Conservation (phyloP, 108 stramenopile genomes). For the Schizochytrium sp. region DNA sequence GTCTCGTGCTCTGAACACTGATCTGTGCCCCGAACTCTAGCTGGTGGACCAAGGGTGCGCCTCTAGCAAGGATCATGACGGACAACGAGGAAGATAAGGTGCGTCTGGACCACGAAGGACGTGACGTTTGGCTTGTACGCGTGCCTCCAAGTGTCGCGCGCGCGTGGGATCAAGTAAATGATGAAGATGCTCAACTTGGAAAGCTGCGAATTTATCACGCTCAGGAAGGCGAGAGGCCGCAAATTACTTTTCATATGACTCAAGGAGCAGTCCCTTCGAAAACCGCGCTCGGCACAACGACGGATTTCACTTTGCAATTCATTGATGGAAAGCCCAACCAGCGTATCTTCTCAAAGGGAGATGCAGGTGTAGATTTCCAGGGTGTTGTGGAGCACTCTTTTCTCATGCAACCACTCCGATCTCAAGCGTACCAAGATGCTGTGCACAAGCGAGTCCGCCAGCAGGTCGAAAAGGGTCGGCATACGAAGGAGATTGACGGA, state of each 20-base stretch:
- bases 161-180: constrained; percentile 37
- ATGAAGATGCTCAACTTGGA: constrained; percentile 22
- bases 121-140: constrained; percentile 54
- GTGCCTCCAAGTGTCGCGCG: constrained; percentile 59
- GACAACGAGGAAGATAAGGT: constrained; percentile 49
- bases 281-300: not conserved
- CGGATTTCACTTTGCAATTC: constrained; percentile 36
- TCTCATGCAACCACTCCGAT: constrained; percentile 53
- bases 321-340: constrained; percentile 7
- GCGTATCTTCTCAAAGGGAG: constrained; percentile 57
- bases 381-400: constrained; percentile 51
- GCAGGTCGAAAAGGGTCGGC: not conserved
- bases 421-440: not conserved
- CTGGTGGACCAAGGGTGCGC: too few species aligned
- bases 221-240: not conserved
- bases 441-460: constrained; percentile 34
- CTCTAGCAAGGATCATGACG: not conserved
- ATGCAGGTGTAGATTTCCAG: constrained; percentile 45
- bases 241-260: constrained; percentile 50
- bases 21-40: too few species aligned
- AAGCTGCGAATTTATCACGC: constrained; percentile 45
- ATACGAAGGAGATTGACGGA: constrained; percentile 22
- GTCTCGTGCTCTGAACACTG: too few species aligned
- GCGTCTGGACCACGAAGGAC: constrained; percentile 54
- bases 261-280: not conserved